Evolutionary conservation across 2,329 filamentous ascomycete genomes (phyloP).

Genomic region (Claviceps digitariae): DNA sequence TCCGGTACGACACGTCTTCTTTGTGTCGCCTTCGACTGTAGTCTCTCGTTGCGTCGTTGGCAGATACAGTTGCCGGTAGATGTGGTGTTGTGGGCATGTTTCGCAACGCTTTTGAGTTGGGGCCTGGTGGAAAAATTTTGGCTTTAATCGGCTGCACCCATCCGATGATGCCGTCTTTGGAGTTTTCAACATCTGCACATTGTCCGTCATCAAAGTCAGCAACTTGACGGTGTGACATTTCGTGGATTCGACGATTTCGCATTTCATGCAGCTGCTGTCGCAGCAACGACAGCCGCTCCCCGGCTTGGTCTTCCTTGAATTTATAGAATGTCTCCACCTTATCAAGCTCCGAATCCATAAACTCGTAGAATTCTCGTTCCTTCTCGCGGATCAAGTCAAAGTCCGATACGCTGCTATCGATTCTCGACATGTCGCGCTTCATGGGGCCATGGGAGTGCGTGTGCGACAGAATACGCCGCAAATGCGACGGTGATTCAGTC

Average conservation of each 20-base stretch:
- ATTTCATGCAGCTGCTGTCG: constrained; percentile 85
- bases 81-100: constrained; percentile 38
- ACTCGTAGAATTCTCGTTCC: constrained; percentile 76
- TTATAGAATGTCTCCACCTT: constrained; percentile 90
- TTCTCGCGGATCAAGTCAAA: constrained; percentile 53
- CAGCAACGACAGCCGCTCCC: constrained; percentile 53
- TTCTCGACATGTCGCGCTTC: constrained; percentile 14
- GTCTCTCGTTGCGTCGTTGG: constrained; percentile 27
- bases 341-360: constrained; percentile 70
- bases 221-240: constrained; percentile 39
- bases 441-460: constrained; percentile 4
- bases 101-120: constrained; percentile 46
- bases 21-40: constrained; percentile 35
- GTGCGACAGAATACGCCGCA: constrained; percentile 24
- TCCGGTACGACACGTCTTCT: constrained; percentile 62
- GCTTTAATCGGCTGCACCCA: constrained; percentile 42
- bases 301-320: constrained; percentile 75
- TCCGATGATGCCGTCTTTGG: constrained; percentile 16
- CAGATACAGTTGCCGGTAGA: constrained; percentile 16
- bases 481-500: constrained; percentile 15
- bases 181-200: constrained; percentile 12
- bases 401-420: constrained; percentile 29
- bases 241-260: constrained; percentile 67
- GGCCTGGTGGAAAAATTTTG: constrained; percentile 40
- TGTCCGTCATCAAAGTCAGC: constrained; percentile 15